Base-by-base conservation (phyloP, 2,329 filamentous ascomycete species). In the Fusarium sp. region DNA sequence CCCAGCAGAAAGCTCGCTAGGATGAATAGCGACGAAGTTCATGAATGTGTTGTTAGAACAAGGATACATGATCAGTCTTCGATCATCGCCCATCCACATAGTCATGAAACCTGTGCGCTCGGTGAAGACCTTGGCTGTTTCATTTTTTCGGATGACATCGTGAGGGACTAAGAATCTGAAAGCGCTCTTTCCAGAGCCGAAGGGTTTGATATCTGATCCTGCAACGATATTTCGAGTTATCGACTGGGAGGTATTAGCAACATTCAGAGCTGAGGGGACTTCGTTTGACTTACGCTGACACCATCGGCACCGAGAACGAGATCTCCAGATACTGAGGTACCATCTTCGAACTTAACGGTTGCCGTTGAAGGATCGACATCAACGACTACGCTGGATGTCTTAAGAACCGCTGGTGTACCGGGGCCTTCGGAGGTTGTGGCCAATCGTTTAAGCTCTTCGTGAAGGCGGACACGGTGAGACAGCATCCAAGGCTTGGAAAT, bases 221-320 rank as follows among this genome's bases (percentile, higher is more conserved):
- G 59, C 70, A 0, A 79, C 63, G 1, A 63, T 66, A 64, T 71
- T 44, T 68, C 80, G 14, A 49, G 74, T 61, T 58, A 66, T 74
- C 61, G 55, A 76, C 71, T 38, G 34, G 34, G 9, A 11, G 5
- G 3, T 3, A 11, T 38, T 38, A 38, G 34, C 9, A 11, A 6
- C 1, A 6, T 38, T 18, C 5, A 38, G 5, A 38, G 1, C 16
- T 34, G 32, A 18, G 5, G 2, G 16, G 16, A 10, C 3, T 18
- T 11, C 9, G 1, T 3, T 18, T 1, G 3, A 6, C 77, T 77
- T 43, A 82, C 83, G 70, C 83, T 81, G 4, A 88, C 85, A 0
- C 87, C 87, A 66, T 89, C 87, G 1, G 86, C 87, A 4, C 86
- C 87, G 6, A 89, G 67, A 4, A 89, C 70, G 1, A 89, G 62